These are phyloP conservation scores for Hamamelis virginiana DNA, from an alignment of 164 flowering plant genomes.

Conservation along the genomic window DNA sequence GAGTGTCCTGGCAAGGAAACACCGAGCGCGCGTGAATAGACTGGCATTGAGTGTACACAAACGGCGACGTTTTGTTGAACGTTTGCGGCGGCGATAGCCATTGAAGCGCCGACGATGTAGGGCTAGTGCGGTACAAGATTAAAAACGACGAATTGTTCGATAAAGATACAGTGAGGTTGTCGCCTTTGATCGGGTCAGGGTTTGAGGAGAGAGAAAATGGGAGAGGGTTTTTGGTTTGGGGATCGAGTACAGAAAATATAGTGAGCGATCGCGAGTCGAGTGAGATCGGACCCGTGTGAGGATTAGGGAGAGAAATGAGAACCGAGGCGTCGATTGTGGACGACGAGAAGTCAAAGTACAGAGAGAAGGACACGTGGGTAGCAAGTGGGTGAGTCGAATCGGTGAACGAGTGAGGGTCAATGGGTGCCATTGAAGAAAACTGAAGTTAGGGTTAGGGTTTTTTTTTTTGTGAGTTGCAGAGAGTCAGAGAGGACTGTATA, in stretches of 20 bases:
- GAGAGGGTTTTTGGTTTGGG: slow-evolving; percentile 48
- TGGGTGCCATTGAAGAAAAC: slow-evolving; percentile 54
- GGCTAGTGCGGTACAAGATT: slow-evolving; percentile 49
- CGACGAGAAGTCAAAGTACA: slow-evolving; percentile 79
- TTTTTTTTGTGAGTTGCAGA: background rate
- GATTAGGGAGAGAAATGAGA: slow-evolving; percentile 53
- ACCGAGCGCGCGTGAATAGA: slow-evolving; percentile 85
- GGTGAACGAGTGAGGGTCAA: slow-evolving; percentile 91
- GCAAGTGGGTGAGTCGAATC: slow-evolving; percentile 81
- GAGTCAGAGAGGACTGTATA: background rate
- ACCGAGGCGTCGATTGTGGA: slow-evolving; percentile 68
- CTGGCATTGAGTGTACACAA: slow-evolving; percentile 93
- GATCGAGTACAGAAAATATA: slow-evolving; percentile 51
- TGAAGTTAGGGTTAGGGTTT: slow-evolving; percentile 12
- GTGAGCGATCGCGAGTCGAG: slow-evolving; percentile 84
- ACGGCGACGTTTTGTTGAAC: slow-evolving; percentile 54
- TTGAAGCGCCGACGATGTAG: slow-evolving; percentile 82
- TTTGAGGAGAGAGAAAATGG: slow-evolving; percentile 53
- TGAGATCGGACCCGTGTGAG: slow-evolving; percentile 61
- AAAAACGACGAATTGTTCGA: slow-evolving; percentile 46
- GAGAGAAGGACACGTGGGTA: slow-evolving; percentile 69
- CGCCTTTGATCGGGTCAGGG: slow-evolving; percentile 64
- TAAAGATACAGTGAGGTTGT: slow-evolving; percentile 50
- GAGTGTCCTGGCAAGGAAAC: slow-evolving; percentile 97
- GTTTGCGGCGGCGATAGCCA: slow-evolving; percentile 92